Evolutionary conservation across 2,329 filamentous ascomycete genomes (phyloP).

Genomic region (Colletotrichum costaricense): DNA sequence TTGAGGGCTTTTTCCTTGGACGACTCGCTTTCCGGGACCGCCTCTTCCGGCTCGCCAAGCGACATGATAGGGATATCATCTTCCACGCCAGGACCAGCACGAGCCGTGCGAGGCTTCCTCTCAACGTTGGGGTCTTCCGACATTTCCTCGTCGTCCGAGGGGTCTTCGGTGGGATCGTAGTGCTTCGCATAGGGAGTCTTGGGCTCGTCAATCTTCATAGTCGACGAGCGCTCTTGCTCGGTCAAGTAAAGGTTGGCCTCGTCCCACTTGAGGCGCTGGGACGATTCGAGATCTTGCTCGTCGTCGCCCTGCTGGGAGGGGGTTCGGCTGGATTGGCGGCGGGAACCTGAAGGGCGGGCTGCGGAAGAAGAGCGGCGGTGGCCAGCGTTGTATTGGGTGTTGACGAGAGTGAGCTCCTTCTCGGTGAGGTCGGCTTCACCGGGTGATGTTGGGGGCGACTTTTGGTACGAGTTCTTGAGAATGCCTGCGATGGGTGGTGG

Average conservation of each 20-base stretch:
- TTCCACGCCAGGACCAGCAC: constrained; percentile 41
- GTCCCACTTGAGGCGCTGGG: constrained; percentile 93
- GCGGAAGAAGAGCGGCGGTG: constrained; percentile 85
- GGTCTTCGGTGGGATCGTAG: constrained; percentile 91
- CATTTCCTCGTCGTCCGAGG: constrained; percentile 79
- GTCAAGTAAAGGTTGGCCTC: constrained; percentile 97
- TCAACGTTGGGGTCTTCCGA: constrained; percentile 65
- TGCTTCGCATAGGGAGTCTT: constrained; percentile 96
- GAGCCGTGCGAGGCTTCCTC: constrained; percentile 39
- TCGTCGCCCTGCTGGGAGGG: constrained; percentile 56
- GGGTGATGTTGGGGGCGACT: constrained; percentile 66
- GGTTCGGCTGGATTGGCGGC: constrained; percentile 73
- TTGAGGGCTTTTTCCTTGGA: constrained; percentile 38
- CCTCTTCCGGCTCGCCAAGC: constrained; percentile 91
- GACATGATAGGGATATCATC: constrained; percentile 94
- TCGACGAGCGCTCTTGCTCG: constrained; percentile 93
- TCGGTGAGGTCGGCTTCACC: constrained; percentile 69
- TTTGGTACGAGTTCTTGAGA: constrained; percentile 86
- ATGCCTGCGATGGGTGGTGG: constrained; percentile 71
- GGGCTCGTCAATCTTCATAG: constrained; percentile 99
- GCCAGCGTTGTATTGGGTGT: constrained; percentile 94
- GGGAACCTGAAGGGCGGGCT: constrained; percentile 71
- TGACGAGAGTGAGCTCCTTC: constrained; percentile 92
- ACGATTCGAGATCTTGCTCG: constrained; percentile 64
- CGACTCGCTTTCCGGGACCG: constrained; percentile 62